These are phyloP conservation scores for Globisporangium heterothallicum DNA, from an alignment of 352 stramenopile genomes.

Conservation along the genomic window DNA sequence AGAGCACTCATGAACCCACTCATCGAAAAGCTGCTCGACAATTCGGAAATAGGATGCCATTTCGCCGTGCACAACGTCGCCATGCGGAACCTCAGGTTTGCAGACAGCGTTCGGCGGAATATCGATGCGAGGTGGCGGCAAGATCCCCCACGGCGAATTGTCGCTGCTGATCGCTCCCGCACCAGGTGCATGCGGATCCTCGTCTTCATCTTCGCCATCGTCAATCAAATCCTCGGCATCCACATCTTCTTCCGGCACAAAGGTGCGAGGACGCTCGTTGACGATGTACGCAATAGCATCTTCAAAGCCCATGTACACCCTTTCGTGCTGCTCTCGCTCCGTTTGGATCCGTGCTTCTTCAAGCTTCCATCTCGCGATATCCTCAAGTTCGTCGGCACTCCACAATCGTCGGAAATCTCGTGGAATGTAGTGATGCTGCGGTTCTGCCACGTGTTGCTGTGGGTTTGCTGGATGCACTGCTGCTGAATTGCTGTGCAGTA, in stretches of 20 bases:
- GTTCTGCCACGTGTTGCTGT: conserved; percentile 3
- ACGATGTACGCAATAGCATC: conserved; percentile 68
- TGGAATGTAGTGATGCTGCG: conserved; percentile 24
- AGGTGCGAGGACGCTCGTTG: conserved; percentile 49
- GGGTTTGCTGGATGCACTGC: neutral
- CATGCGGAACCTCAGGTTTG: conserved; percentile 57
- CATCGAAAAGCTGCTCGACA: conserved; percentile 47
- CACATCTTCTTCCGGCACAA: conserved; percentile 50
- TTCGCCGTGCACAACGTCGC: conserved; percentile 53
- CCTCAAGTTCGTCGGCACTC: conserved; percentile 48
- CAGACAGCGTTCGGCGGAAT: conserved; percentile 42
- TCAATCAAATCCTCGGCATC: conserved; percentile 64
- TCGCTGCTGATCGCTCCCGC: conserved; percentile 22
- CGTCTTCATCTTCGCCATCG: conserved; percentile 62
- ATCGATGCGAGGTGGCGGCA: conserved; percentile 46
- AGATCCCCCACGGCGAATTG: conserved; percentile 44
- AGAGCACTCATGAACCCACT: conserved; percentile 3
- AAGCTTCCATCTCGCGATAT: conserved; percentile 35
- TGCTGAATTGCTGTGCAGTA: neutral
- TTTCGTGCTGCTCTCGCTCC: conserved; percentile 44
- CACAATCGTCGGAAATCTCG: conserved; percentile 68
- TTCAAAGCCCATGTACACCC: conserved; percentile 65
- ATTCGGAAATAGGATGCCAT: conserved; percentile 71
- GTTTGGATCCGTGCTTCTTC: conserved; percentile 53
- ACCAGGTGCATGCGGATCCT: neutral